Evolutionary conservation across 1,284 basidiomycete species (phyloP).

Genomic region (Ceratobasidium papillatum): DNA sequence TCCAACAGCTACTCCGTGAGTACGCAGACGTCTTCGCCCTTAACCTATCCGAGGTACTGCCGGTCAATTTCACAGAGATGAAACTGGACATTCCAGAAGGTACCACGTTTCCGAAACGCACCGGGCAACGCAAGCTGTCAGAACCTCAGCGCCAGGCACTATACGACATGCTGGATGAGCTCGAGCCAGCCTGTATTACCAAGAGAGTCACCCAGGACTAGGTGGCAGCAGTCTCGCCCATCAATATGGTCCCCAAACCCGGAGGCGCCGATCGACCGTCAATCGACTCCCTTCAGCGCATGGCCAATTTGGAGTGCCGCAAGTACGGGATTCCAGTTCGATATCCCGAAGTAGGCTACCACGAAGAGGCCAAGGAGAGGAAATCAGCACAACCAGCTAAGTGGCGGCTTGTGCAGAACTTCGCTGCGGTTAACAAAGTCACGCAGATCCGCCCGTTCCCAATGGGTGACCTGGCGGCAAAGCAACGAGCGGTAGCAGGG

Average conservation of each 20-base stretch:
- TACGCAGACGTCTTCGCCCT: constrained; percentile 45
- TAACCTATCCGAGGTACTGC: constrained; percentile 40
- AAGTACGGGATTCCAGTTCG: constrained; percentile 3
- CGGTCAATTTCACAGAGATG: constrained; percentile 25
- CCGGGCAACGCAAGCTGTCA: constrained; percentile 12
- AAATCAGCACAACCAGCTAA: constrained; percentile 20
- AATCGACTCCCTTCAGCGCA: constrained; percentile 28
- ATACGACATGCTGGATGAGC: constrained; percentile 1
- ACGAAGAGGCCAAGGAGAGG: not conserved
- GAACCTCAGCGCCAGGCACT: constrained; percentile 6
- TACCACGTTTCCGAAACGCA: not conserved
- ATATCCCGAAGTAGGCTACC: not conserved
- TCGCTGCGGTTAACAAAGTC: constrained; percentile 44
- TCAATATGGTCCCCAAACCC: constrained; percentile 48
- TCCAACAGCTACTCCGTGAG: constrained; percentile 36
- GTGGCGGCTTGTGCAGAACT: constrained; percentile 45
- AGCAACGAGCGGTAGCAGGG: constrained; percentile 36
- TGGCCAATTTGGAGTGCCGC: constrained; percentile 41
- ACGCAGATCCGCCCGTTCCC: constrained; percentile 43
- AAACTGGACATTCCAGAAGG: constrained; percentile 23
- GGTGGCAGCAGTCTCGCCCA: constrained; percentile 4
- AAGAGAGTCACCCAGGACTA: constrained; percentile 12
- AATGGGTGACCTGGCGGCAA: constrained; percentile 29
- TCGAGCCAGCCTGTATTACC: not conserved
- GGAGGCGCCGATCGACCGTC: constrained; percentile 13